Evolutionary conservation across 2,329 filamentous ascomycete genomes (phyloP).

Genomic region (Nemania sp.): DNA sequence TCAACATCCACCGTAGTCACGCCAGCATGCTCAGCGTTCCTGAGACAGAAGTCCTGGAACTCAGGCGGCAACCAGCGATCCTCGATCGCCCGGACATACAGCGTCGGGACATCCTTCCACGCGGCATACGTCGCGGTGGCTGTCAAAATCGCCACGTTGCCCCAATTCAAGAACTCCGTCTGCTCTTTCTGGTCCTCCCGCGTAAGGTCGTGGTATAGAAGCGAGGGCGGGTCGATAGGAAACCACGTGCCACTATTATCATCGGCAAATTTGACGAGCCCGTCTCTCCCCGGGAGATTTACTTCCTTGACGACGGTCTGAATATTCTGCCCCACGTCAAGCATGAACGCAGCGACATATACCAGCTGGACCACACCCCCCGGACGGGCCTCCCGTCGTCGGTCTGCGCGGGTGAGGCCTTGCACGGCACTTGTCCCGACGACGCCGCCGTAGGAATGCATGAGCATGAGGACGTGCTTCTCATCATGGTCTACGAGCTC

Average conservation of each 20-base stretch:
- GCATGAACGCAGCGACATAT: not conserved
- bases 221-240: not conserved
- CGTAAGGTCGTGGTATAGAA: not conserved
- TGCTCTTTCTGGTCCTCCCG: not conserved
- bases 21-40: not conserved
- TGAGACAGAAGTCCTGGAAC: not conserved
- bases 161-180: not conserved
- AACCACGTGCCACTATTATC: not conserved
- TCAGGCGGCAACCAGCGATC: slow-evolving; percentile 12
- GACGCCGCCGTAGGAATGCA: not conserved
- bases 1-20: not conserved
- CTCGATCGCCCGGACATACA: slow-evolving; percentile 6
- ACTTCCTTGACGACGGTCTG: not conserved
- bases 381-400: not conserved
- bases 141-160: not conserved
- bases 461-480: not conserved
- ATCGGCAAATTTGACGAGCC: not conserved
- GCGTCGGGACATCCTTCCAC: slow-evolving; percentile 6
- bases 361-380: not conserved
- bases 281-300: not conserved
- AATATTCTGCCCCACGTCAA: not conserved
- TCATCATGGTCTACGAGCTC: not conserved
- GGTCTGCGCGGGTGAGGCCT: not conserved
- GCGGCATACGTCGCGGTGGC: slow-evolving; percentile 7
- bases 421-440: not conserved